These are phyloP conservation scores for Starmerella tilneyi DNA, from an alignment of 805 yeast species.

Conservation along the genomic window DNA sequence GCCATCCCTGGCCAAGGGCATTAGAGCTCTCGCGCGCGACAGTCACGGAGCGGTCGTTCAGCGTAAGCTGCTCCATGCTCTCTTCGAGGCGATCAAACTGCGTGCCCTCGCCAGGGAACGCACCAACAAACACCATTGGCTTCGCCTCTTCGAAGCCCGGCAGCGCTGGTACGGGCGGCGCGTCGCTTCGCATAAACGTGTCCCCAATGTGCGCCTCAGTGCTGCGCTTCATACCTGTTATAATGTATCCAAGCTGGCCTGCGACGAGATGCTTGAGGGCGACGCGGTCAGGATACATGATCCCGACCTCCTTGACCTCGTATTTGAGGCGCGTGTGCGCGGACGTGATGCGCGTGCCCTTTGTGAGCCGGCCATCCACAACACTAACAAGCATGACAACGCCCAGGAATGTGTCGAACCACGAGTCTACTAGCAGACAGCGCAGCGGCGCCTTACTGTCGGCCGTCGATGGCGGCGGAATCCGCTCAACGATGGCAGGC, in stretches of 20 bases:
- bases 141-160: conserved; percentile 96
- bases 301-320: conserved; percentile 87
- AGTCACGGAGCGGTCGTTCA: conserved; percentile 86
- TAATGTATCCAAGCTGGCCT: conserved; percentile 90
- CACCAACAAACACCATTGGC: conserved; percentile 98
- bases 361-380: conserved; percentile 68
- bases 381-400: conserved; percentile 76
- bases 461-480: conserved; percentile 58
- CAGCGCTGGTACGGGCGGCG: conserved; percentile 52
- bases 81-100: conserved; percentile 86
- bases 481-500: conserved; percentile 68
- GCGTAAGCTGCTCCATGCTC: conserved; percentile 72
- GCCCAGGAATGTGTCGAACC: conserved; percentile 92
- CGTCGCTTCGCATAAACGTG: conserved; percentile 52
- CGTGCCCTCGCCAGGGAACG: conserved; percentile 90
- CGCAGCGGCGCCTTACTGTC: conserved; percentile 41
- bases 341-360: conserved; percentile 65
- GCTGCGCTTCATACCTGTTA: conserved; percentile 89
- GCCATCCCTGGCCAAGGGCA: conserved; percentile 96
- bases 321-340: conserved; percentile 68
- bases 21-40: conserved; percentile 82
- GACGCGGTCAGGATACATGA: conserved; percentile 83
- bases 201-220: conserved; percentile 86
- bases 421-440: conserved; percentile 84
- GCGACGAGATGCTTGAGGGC: conserved; percentile 57